Evolutionary conservation across 2,329 filamentous ascomycete species (phyloP).

Genomic region (Colletotrichum sp.): DNA sequence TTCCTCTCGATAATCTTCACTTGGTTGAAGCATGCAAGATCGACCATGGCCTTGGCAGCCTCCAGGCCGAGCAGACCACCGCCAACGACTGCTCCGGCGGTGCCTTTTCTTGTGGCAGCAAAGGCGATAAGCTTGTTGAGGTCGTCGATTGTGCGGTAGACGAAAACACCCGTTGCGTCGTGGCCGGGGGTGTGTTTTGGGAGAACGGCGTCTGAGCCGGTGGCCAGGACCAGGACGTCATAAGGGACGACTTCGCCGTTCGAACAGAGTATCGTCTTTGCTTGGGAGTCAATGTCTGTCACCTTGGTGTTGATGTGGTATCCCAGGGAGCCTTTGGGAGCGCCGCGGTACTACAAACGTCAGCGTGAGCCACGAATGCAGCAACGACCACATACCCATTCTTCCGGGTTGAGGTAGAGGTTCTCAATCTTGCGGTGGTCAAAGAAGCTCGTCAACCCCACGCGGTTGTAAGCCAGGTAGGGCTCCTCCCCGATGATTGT

Average conservation of each 20-base stretch:
- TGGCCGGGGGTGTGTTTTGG: slow-evolving; percentile 75
- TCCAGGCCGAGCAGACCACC: slow-evolving; percentile 86
- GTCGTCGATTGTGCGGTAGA: slow-evolving; percentile 87
- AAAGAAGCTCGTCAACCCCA: slow-evolving; percentile 89
- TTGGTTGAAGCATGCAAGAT: slow-evolving; percentile 74
- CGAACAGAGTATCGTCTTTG: slow-evolving; percentile 73
- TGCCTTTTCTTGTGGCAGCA: slow-evolving; percentile 68
- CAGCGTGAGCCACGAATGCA: neutral
- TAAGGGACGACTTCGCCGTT: slow-evolving; percentile 75
- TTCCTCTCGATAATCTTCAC: slow-evolving; percentile 85
- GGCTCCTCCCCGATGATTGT: slow-evolving; percentile 88
- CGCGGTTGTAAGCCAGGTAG: slow-evolving; percentile 89
- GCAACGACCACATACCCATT: slow-evolving; percentile 68
- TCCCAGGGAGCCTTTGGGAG: slow-evolving; percentile 70
- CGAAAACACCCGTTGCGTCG: slow-evolving; percentile 84
- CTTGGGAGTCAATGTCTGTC: slow-evolving; percentile 64
- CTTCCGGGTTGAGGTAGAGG: slow-evolving; percentile 82
- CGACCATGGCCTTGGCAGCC: slow-evolving; percentile 91
- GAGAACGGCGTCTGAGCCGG: slow-evolving; percentile 83
- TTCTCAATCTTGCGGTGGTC: slow-evolving; percentile 85
- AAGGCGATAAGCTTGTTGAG: slow-evolving; percentile 78
- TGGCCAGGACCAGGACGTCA: slow-evolving; percentile 83
- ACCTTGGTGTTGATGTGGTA: slow-evolving; percentile 79
- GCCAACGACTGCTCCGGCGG: slow-evolving; percentile 78
- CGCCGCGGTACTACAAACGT: slow-evolving; percentile 65